Percentiles rank a stretch among this genome's conserved stretches.
Evolutionary conservation across 2,329 filamentous ascomycete genomes (phyloP).

Genomic region (Colletotrichum sp.): DNA sequence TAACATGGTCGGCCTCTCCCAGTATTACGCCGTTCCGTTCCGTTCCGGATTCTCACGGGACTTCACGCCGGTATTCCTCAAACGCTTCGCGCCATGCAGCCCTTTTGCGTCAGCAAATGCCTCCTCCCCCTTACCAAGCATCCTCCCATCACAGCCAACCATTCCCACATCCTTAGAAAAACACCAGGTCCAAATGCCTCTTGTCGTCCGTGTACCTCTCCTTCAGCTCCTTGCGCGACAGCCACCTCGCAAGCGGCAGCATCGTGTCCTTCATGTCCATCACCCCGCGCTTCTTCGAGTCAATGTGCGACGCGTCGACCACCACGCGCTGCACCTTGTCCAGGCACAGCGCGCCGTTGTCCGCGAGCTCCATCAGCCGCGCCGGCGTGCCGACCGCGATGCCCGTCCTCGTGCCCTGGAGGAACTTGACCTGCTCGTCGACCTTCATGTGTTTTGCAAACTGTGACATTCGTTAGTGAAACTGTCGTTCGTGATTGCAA

Average conservation of each 20-base stretch:
- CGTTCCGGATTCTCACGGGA: neutral
- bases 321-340: slow-evolving; percentile 79
- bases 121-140: neutral
- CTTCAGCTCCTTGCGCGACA: slow-evolving; percentile 74
- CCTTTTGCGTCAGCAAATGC: neutral
- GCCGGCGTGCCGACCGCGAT: slow-evolving; percentile 91
- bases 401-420: slow-evolving; percentile 73
- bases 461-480: slow-evolving; percentile 27
- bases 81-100: neutral
- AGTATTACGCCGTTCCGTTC: neutral
- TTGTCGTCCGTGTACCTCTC: slow-evolving; percentile 68
- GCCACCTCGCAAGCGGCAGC: slow-evolving; percentile 76
- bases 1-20: neutral
- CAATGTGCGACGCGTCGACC: slow-evolving; percentile 90
- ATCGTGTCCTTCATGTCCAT: slow-evolving; percentile 96
- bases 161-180: slow-evolving; percentile 53
- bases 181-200: slow-evolving; percentile 65
- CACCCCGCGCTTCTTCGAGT: slow-evolving; percentile 91
- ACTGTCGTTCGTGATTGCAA: neutral
- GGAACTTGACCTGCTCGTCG: slow-evolving; percentile 79
- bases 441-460: slow-evolving; percentile 99
- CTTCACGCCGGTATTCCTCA: neutral
- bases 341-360: slow-evolving; percentile 76
- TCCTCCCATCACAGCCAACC: neutral
- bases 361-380: slow-evolving; percentile 80